Evolutionary conservation across 345 rosid genomes (phyloP).

Genomic region (Hibiscus tridactylites): DNA sequence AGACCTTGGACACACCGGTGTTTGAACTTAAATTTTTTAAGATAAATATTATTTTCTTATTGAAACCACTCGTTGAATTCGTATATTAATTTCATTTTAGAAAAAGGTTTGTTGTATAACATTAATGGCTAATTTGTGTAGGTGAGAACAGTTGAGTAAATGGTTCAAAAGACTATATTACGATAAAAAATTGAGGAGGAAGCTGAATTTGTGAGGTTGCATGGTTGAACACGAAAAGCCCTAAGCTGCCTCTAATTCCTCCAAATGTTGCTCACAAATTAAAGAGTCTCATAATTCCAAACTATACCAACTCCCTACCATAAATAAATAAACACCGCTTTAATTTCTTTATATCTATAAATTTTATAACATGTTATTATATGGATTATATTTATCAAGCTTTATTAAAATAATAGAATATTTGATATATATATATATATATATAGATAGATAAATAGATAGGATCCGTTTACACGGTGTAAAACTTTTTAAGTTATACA

Average conservation of each 20-base stretch:
- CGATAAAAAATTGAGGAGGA: not conserved
- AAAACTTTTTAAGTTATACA: too few relatives aligned
- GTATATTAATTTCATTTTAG: too few relatives aligned
- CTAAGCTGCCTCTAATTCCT: not conserved
- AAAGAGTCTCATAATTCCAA: not conserved
- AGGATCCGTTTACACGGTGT: too few relatives aligned
- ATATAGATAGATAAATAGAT: too few relatives aligned
- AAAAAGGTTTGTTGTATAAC: too few relatives aligned
- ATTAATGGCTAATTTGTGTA: not conserved
- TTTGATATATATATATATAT: too few relatives aligned
- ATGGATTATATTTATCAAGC: too few relatives aligned
- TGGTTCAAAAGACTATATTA: not conserved
- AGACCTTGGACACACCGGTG: too few relatives aligned
- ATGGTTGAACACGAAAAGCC: constrained; percentile 1
- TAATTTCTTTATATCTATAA: not conserved
- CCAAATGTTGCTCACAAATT: not conserved
- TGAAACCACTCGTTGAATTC: too few relatives aligned
- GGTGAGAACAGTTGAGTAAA: constrained; percentile 1
- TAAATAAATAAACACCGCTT: not conserved
- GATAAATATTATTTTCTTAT: too few relatives aligned
- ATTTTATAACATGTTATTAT: not conserved
- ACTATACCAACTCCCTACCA: not conserved
- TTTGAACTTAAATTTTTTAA: too few relatives aligned
- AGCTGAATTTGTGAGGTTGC: not conserved
- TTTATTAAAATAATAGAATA: too few relatives aligned